phyloP scores from a whole-genome alignment of 164 flowering plant genomes.

The Vitis riparia region DNA sequence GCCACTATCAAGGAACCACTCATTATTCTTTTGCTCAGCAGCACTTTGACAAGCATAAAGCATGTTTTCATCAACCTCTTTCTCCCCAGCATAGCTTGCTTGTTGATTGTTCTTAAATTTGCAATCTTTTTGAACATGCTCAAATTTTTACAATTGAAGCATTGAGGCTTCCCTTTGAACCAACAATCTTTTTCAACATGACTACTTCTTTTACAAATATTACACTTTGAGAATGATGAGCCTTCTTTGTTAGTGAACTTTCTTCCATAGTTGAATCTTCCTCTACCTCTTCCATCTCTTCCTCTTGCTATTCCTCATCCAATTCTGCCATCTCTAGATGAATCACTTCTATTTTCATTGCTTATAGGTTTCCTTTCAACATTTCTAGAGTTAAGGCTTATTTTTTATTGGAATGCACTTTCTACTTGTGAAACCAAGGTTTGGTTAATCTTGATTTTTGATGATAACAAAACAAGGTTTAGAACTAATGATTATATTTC shows the following conservation, averaged over 20 bases:
- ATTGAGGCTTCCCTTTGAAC: background rate
- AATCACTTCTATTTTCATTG: background rate
- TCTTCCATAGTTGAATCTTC: background rate
- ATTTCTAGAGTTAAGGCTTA: background rate
- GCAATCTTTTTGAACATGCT: background rate
- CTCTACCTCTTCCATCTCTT: background rate
- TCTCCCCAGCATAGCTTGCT: background rate
- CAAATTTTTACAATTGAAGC: background rate
- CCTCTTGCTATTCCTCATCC: background rate
- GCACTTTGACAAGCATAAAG: background rate
- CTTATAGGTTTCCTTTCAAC: background rate
- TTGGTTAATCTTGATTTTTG: too few species aligned
- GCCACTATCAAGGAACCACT: background rate
- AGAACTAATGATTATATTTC: too few species aligned
- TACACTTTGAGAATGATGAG: background rate
- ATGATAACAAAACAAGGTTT: too few species aligned
- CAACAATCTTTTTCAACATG: background rate
- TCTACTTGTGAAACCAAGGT: background rate
- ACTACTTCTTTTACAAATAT: background rate
- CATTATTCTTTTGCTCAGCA: background rate
- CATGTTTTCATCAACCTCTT: background rate
- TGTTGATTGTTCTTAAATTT: background rate
- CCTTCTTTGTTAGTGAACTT: too few species aligned
- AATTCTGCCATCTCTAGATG: background rate
- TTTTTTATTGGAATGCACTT: background rate